A percentile compares a stretch with the other conserved stretches of the same genome.
These are phyloP conservation scores for Coffea canephora DNA, from an alignment of 257 asterid genomes.

Conservation along the genomic window DNA sequence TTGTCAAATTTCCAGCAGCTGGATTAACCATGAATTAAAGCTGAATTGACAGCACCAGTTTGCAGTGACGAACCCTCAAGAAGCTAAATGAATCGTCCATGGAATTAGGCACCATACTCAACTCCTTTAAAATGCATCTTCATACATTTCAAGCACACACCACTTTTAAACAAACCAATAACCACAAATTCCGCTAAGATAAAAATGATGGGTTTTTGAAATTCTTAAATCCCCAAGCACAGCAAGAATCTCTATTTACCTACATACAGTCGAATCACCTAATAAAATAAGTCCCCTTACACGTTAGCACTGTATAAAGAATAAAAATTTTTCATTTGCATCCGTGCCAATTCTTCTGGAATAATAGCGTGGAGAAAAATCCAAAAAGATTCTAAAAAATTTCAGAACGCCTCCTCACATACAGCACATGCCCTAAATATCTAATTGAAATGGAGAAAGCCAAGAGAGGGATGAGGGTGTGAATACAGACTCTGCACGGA, in stretches of 20 bases:
- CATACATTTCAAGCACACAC: background rate
- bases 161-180: background rate
- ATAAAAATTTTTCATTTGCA: background rate
- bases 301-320: background rate
- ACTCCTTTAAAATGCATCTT: too few relatives aligned
- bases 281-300: background rate
- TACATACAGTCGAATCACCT: background rate
- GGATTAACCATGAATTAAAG: too few relatives aligned
- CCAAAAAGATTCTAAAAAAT: background rate
- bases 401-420: background rate
- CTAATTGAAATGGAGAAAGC: background rate
- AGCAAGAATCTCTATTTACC: too few relatives aligned
- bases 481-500: background rate
- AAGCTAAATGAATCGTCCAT: too few relatives aligned
- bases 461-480: background rate
- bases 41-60: too few relatives aligned
- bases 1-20: too few relatives aligned
- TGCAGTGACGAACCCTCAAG: too few relatives aligned
- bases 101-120: too few relatives aligned
- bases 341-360: background rate
- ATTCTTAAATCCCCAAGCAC: too few relatives aligned
- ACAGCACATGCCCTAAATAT: background rate
- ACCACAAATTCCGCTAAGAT: too few relatives aligned
- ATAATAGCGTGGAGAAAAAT: background rate
- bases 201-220: too few relatives aligned